Evolutionary conservation across 805 yeast species (phyloP), one percentile per base, ranked within the genome.

Genomic region (Candida morakotiae): DNA sequence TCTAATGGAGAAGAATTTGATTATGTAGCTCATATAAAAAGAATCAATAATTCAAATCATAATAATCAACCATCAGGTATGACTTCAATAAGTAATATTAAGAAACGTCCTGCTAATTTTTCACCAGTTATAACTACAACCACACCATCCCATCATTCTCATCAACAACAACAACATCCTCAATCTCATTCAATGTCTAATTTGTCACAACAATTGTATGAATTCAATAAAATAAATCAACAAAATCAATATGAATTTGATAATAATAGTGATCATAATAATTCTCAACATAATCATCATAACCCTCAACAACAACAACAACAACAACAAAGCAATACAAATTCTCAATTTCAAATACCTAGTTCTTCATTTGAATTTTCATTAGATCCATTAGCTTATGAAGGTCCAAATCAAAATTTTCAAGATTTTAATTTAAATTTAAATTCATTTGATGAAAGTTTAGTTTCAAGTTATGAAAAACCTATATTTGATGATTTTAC

Each of bases 1-100:
- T 73, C 75, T 5, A 63, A 69, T 3, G 64, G 72, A 14, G 79
- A 69, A 25, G 81, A 77, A 33, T 79, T 79, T 44, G 81, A 79
- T 52, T 79, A 79, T 46, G 75, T 77, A 10, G 82, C 83, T 6
- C 84, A 79, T 47, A 79, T 79, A 23, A 71, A 75, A 45, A 67
- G 68, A 41, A 71, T 79, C 48, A 79, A 14, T 13, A 24, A 24
- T 32, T 9, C 13, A n/a, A 32, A 32, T 17, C 10, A 23, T 3
- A 22, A 11, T 16, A 16, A 24, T 5, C 30, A 34, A 17, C 22
- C 26, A 26, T 34, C 37, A 16, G 34, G 34, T 16, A 28, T 34
- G 31, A 38, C 34, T 26, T 26, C 32, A 21, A 28, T 28, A 4
- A 38, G 39, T 14, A 44, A 34, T 33, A 19, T 35, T 17, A 50